A percentile compares a stretch with the other conserved stretches of the same genome.
phyloP scores from a whole-genome alignment of 306 rosid species.

The Prunus fruticosa region DNA sequence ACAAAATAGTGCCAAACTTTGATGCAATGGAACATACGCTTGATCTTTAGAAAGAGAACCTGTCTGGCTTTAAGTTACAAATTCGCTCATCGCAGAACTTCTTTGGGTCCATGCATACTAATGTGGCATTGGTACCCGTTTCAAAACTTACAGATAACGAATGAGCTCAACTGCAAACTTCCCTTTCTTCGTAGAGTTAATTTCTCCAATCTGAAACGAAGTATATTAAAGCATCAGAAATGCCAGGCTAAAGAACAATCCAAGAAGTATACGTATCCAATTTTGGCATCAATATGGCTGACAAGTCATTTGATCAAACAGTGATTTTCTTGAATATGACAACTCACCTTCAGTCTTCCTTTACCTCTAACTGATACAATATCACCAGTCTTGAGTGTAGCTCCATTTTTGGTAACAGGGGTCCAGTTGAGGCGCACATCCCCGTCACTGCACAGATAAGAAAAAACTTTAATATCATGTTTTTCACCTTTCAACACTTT shows the following conservation, averaged over 20 bases:
- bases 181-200: slow-evolving; percentile 78
- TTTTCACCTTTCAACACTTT: neutral
- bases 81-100: neutral
- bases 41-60: neutral
- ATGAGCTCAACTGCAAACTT: slow-evolving; percentile 82
- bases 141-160: slow-evolving; percentile 48
- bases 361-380: slow-evolving; percentile 74
- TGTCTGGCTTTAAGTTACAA: neutral
- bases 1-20: neutral
- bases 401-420: slow-evolving; percentile 73
- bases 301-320: slow-evolving; percentile 12
- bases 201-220: slow-evolving; percentile 73
- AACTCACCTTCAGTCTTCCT: slow-evolving; percentile 80
- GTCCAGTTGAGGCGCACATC: slow-evolving; percentile 90
- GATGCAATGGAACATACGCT: neutral
- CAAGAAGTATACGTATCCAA: neutral
- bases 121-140: neutral
- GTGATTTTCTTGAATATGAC: slow-evolving; percentile 13
- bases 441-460: slow-evolving; percentile 47
- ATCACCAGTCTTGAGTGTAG: slow-evolving; percentile 74
- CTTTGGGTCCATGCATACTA: neutral
- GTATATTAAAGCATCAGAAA: slow-evolving; percentile 12
- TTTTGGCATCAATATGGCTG: neutral
- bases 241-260: neutral
- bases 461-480: slow-evolving; percentile 6